Evolutionary conservation across 148 eudicot genomes (phyloP), one percentile per base, ranked within the genome.

Genomic region (Beta vulgaris): DNA sequence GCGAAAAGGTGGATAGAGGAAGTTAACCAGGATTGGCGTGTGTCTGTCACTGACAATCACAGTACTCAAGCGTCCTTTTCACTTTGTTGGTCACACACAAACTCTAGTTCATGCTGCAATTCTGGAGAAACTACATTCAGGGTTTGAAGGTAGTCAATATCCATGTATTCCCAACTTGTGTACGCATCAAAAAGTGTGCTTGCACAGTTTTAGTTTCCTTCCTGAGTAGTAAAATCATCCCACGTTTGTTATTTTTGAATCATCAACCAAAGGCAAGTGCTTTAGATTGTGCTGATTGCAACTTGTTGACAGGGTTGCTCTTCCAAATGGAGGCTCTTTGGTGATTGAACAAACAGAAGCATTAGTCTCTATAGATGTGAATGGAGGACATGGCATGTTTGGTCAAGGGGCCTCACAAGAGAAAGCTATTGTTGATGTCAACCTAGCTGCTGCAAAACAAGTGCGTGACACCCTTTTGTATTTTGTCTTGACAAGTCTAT

Each of bases 321-420:
- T 94, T 63, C 87, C 83, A 68, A 90, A 90, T 80, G 97, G 98
- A 77, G 98, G 97, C 71, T 88, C 92, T 84, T 75, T 94, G 61
- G 97, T 91, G 57, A 94, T 94, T 78, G 97, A 94, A 84, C 97
- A 94, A 83, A 94, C 98, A 44, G 98, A 94, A 84, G 98, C 97
- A 79, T 85, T 94, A 75, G 97, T 94, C 51, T 92, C 98, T 37
- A 81, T 94, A 72, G 98, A 92, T 76, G 98, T 94, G 73, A 94
- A 94, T 83, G 96, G 98, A 60, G 98, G 98, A 48, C 93, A 87
- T 68, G 86, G 90, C 55, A 90, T 91, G 93, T 88, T 91, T 81
- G 96, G 97, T 75, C 87, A 94, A 72, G 89, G 91, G 67, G 87
- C 89, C 75, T 91, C 98, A 60, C 98, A 89, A 80, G 96, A 94